Percentiles rank a stretch among this genome's conserved stretches.
These are phyloP conservation scores for Fusarium brachygibbosum DNA, from an alignment of 2,329 filamentous ascomycete genomes.

Conservation along the genomic window DNA sequence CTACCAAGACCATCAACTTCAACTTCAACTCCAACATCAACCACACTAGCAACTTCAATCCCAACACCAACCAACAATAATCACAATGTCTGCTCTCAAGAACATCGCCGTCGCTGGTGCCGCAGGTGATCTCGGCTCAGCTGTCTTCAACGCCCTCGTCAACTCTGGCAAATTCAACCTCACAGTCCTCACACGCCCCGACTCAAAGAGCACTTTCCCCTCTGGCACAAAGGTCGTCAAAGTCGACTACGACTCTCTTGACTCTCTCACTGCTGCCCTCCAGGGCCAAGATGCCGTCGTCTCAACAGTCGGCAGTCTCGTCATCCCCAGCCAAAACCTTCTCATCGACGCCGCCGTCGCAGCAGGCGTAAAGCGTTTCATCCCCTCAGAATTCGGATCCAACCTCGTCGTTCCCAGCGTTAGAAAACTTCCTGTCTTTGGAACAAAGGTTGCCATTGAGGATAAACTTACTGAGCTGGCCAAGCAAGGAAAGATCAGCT, in stretches of 20 bases:
- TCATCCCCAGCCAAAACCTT: constrained; percentile 56
- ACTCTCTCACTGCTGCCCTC: constrained; percentile 65
- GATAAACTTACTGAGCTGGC: constrained; percentile 59
- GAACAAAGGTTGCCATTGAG: constrained; percentile 61
- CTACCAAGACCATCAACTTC: neutral
- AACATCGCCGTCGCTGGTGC: constrained; percentile 58
- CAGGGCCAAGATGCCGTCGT: constrained; percentile 70
- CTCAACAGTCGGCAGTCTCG: constrained; percentile 52
- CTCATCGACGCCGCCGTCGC: constrained; percentile 71
- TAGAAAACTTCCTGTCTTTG: constrained; percentile 64
- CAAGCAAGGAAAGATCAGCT: constrained; percentile 61
- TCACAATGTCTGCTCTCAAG: constrained; percentile 52
- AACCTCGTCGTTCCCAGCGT: constrained; percentile 53
- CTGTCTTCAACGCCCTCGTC: constrained; percentile 51
- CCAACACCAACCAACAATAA: neutral
- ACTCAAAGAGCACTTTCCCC: constrained; percentile 57
- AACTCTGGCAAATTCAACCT: constrained; percentile 54
- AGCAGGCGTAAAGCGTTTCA: constrained; percentile 72
- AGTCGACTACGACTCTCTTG: constrained; percentile 58
- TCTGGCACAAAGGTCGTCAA: constrained; percentile 50
- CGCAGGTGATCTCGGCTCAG: constrained; percentile 53
- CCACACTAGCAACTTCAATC: too few relatives aligned
- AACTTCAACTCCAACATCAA: too few relatives aligned
- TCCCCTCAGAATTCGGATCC: constrained; percentile 70
- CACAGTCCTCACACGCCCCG: constrained; percentile 54